phyloP scores from a whole-genome alignment of 768 basidiomycete genomes.

The Chalciporus sphaerocephalus region DNA sequence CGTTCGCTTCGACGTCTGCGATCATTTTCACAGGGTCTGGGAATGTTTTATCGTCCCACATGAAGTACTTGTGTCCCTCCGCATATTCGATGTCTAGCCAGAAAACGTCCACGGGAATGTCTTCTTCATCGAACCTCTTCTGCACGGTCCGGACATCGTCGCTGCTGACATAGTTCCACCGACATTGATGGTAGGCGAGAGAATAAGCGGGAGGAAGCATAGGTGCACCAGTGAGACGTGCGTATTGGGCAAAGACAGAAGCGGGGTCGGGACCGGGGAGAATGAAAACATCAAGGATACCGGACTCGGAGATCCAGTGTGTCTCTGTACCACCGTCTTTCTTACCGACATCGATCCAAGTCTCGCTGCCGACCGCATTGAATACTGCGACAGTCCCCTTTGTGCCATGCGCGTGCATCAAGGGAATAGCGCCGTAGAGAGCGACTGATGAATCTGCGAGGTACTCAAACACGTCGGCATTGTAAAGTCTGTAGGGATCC shows the following conservation, averaged over 20 bases:
- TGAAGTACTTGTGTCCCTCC: constrained; percentile 92
- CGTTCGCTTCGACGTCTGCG: constrained; percentile 77
- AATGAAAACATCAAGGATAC: constrained; percentile 91
- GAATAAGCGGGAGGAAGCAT: constrained; percentile 90
- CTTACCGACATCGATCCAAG: constrained; percentile 86
- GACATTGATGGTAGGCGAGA: constrained; percentile 93
- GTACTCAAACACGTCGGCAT: constrained; percentile 96
- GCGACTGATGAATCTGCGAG: constrained; percentile 72
- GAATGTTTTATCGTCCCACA: constrained; percentile 92
- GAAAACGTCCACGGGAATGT: constrained; percentile 93
- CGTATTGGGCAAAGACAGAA: constrained; percentile 83
- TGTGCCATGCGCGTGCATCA: constrained; percentile 89
- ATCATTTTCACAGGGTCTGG: constrained; percentile 94
- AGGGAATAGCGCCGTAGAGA: constrained; percentile 87
- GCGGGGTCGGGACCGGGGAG: constrained; percentile 85
- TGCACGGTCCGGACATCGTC: constrained; percentile 85
- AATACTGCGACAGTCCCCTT: constrained; percentile 89
- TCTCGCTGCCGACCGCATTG: constrained; percentile 84
- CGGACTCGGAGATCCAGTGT: constrained; percentile 98
- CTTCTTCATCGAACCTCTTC: constrained; percentile 84
- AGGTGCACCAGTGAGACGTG: constrained; percentile 77
- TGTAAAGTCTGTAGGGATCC: constrained; percentile 94
- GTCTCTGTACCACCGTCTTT: constrained; percentile 63
- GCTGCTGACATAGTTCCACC: constrained; percentile 96
- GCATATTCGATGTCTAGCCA: constrained; percentile 98